Base-by-base conservation (phyloP, 2,329 filamentous ascomycete genomes). In the Talaromyces piceae region DNA sequence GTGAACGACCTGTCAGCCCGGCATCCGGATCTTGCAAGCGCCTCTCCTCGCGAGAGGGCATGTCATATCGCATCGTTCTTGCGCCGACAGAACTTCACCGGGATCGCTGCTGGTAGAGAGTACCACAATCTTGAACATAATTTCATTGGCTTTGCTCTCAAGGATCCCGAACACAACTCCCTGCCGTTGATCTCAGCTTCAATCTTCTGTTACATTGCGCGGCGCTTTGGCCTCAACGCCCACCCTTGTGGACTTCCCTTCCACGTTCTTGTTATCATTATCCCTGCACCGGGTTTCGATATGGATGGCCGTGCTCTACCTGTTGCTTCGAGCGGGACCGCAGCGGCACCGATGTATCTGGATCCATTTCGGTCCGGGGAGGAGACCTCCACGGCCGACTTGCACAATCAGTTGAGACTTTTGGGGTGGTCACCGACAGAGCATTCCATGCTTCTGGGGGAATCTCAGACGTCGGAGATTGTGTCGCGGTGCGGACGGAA, bases 41-140 rank as follows among this genome's bases (percentile, higher is more conserved):
- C 83, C 58, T 81, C 80, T 3, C 81, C 83, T 1, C 80, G 88
- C 44, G 67, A 80, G 51, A 87, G 84, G 66, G 88, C 91, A 1
- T 66, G 86, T 33, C 70, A 74, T 1, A 72, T 95, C 31, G 83
- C 85, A 16, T 73, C 72, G 7, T 95, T 87, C 75, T 72, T 97
- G 41, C 80, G 83, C 50, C 65, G 69, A 2, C 78, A 82, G 31
- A 82, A 86, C 50, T 78, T 95, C 57, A 81, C 81, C 1, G 90
- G 90, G 41, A 78, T 89, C 51, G 75, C 77, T n/a, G 71, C 81
- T n/a, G 79, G 82, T 6, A 65, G 73, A 39, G 81, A 85, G 50
- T 96, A 93, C 64, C 83, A 88, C 59, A 84, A 86, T 53, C 70
- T 97, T 52, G 82, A 87, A 55, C 95, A 97, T 67, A 94, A 88